Conservation (phyloP, 805 yeast genomes). For the Lachancea sp. region DNA sequence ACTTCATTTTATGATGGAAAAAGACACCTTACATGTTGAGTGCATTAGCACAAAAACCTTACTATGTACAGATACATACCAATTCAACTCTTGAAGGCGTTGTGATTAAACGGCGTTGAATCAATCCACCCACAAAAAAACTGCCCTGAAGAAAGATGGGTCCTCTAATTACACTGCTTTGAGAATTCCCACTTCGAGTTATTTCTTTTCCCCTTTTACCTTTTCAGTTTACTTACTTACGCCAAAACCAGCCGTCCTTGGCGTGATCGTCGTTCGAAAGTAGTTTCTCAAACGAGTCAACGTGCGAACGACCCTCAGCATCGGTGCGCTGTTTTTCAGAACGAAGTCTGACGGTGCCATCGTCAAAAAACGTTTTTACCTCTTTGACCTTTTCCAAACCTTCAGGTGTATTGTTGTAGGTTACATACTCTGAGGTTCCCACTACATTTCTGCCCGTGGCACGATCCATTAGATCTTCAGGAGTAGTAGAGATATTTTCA, state of each 20-base stretch:
- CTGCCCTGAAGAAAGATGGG: too few species aligned
- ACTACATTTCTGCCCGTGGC: conserved; percentile 24
- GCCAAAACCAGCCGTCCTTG: conserved; percentile 11
- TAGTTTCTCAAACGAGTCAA: conserved; percentile 27
- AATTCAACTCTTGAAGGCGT: too few species aligned
- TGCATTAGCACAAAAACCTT: too few species aligned
- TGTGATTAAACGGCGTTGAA: too few species aligned
- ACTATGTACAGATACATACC: too few species aligned
- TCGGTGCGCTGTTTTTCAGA: conserved; percentile 36
- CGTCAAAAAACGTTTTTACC: conserved; percentile 34
- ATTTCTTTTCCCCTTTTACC: too few species aligned
- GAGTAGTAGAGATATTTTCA: conserved; percentile 9
- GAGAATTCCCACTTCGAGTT: too few species aligned
- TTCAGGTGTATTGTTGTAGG: conserved; percentile 35
- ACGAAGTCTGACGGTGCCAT: conserved; percentile 38
- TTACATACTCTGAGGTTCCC: conserved; percentile 36
- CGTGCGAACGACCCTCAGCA: conserved; percentile 30
- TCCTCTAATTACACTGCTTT: too few species aligned
- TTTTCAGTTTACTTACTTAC: not conserved
- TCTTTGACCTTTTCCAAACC: conserved; percentile 41
- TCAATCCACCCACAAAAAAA: too few species aligned
- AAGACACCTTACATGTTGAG: too few species aligned
- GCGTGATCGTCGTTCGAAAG: conserved; percentile 13
- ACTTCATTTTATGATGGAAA: not conserved
- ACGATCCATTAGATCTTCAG: conserved; percentile 24